Percentiles rank a stretch among this genome's conserved stretches.
Evolutionary conservation across 2,329 filamentous ascomycete genomes (phyloP).

Genomic region (Calonectria pauciramosa): DNA sequence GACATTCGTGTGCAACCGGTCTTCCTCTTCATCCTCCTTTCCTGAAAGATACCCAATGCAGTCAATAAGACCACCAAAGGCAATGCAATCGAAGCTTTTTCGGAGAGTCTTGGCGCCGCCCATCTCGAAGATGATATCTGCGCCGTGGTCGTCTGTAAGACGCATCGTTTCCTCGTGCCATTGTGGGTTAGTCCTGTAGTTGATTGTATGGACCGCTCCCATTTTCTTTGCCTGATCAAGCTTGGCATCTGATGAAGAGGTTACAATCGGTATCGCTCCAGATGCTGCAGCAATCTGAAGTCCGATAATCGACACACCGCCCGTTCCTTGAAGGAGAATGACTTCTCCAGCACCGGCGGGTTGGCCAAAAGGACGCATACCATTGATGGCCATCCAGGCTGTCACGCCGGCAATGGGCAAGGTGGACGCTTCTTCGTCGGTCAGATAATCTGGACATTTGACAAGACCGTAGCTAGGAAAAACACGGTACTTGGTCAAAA

Average conservation of each 20-base stretch:
- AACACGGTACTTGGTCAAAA: conserved; percentile 70
- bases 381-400: conserved; percentile 76
- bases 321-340: conserved; percentile 68
- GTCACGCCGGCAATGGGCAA: conserved; percentile 74
- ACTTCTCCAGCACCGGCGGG: conserved; percentile 49
- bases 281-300: conserved; percentile 67
- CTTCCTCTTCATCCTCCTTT: conserved; percentile 65
- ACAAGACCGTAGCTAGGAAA: conserved; percentile 70
- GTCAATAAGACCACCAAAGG: conserved; percentile 68
- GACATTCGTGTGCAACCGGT: conserved; percentile 72
- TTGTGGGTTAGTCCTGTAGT: conserved; percentile 65
- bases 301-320: conserved; percentile 65
- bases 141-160: conserved; percentile 60
- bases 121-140: conserved; percentile 68
- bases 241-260: conserved; percentile 67
- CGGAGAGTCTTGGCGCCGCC: conserved; percentile 66
- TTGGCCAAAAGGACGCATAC: conserved; percentile 67
- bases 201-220: conserved; percentile 66
- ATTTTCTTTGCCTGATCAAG: conserved; percentile 61
- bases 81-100: conserved; percentile 66
- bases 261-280: conserved; percentile 65
- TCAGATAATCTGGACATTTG: conserved; percentile 67
- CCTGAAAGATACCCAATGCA: conserved; percentile 65
- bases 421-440: conserved; percentile 70
- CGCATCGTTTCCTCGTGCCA: conserved; percentile 65